Conservation (phyloP, 352 stramenopile species). For the Hyphochytrium catenoides region DNA sequence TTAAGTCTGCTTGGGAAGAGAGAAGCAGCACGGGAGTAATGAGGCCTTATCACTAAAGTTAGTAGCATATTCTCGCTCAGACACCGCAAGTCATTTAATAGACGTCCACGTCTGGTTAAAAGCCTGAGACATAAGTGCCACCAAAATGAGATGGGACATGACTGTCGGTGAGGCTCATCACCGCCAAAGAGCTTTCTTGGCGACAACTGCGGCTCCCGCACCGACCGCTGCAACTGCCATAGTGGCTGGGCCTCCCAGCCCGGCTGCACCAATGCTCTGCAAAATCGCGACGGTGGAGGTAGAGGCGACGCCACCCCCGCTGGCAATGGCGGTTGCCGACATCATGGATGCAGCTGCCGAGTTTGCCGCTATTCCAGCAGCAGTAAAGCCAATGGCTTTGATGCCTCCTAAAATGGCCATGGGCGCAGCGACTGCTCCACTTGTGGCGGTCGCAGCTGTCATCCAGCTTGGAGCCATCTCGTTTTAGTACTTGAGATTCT, state of each 20-base stretch:
- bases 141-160: background rate
- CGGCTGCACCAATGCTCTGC: constrained; percentile 22
- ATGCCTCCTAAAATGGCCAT: no score
- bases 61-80: background rate
- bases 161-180: constrained; percentile 1
- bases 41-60: background rate
- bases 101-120: background rate
- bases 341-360: constrained; percentile 25
- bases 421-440: no score
- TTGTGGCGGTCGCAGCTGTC: no score
- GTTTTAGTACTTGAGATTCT: no score
- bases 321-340: constrained; percentile 21
- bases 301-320: constrained; percentile 19
- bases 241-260: constrained; percentile 11
- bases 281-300: constrained; percentile 16
- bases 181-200: constrained; percentile 7
- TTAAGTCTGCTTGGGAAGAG: constrained; percentile 1
- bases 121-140: background rate
- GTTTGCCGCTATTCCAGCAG: constrained; percentile 16
- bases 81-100: background rate
- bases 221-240: constrained; percentile 11
- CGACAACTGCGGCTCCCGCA: constrained; percentile 7
- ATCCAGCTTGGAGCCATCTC: no score
- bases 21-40: no score
- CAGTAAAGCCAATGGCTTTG: constrained; percentile 16